Evolutionary conservation across 495 filamentous ascomycete genomes (phyloP).

Genomic region (Clavariopsis aquatica): DNA sequence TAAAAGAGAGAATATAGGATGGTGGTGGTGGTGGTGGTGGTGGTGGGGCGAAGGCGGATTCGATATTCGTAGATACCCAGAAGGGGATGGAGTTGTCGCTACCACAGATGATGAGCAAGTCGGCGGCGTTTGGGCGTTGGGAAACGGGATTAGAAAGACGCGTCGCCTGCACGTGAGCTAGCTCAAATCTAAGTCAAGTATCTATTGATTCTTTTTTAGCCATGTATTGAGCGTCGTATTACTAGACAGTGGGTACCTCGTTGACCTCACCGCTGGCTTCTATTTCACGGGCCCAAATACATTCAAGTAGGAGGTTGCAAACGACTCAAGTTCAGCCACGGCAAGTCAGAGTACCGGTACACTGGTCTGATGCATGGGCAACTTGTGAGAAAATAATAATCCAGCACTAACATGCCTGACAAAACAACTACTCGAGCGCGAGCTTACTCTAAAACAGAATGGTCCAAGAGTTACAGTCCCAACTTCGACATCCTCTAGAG

Average conservation of each 20-base stretch:
- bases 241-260: too few species aligned
- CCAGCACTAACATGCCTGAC: constrained; percentile 32
- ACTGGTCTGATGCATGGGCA: constrained; percentile 9
- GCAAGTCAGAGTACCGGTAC: constrained; percentile 16
- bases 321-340: constrained; percentile 20
- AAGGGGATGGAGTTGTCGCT: constrained; percentile 15
- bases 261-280: neutral
- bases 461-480: constrained; percentile 1
- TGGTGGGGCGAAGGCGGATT: too few species aligned
- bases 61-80: constrained; percentile 14
- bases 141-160: constrained; percentile 17
- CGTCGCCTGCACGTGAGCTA: too few species aligned
- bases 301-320: constrained; percentile 14
- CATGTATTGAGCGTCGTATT: too few species aligned
- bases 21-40: too few species aligned
- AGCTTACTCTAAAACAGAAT: constrained; percentile 11
- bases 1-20: constrained; percentile 8
- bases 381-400: constrained; percentile 33
- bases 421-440: constrained; percentile 23
- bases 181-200: neutral
- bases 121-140: constrained; percentile 8
- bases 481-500: constrained; percentile 17
- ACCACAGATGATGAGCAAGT: constrained; percentile 18
- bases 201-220: too few species aligned
- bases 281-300: constrained; percentile 18